Conservation (phyloP, 2,329 filamentous ascomycete genomes). For the Annulohypoxylon truncatum region DNA sequence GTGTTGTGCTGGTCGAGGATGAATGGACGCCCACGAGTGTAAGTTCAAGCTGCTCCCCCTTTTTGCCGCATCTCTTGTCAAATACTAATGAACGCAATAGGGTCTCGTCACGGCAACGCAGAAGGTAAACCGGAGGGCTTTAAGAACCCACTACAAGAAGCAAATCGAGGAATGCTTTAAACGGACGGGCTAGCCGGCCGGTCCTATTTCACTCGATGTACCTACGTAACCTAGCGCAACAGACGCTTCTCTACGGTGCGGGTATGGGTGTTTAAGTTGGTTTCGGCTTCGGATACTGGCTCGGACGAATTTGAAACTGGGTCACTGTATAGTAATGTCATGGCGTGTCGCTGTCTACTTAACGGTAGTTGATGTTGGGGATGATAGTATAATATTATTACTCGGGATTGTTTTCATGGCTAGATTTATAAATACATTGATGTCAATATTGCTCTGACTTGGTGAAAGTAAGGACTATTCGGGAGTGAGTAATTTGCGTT, state of each 20-base stretch:
- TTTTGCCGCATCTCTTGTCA: not conserved
- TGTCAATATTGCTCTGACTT: not conserved
- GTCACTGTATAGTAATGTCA: slow-evolving; percentile 12
- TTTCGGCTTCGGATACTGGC: not conserved
- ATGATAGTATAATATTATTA: not conserved
- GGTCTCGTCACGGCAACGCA: slow-evolving; percentile 71
- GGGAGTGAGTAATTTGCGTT: too few species aligned
- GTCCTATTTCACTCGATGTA: not conserved
- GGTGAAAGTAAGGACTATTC: not conserved
- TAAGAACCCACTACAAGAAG: slow-evolving; percentile 63
- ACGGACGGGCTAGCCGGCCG: slow-evolving; percentile 25
- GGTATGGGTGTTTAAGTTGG: slow-evolving; percentile 4
- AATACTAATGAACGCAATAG: slow-evolving; percentile 50
- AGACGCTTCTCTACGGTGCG: not conserved
- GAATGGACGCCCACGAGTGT: slow-evolving; percentile 90
- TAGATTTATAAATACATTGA: not conserved
- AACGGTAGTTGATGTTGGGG: not conserved
- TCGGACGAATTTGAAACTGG: slow-evolving; percentile 1
- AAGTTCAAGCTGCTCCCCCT: slow-evolving; percentile 56
- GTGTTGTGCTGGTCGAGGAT: slow-evolving; percentile 82
- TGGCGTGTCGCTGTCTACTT: slow-evolving; percentile 1
- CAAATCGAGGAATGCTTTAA: slow-evolving; percentile 61
- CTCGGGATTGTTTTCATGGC: not conserved
- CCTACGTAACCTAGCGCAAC: not conserved
- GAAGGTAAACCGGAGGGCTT: slow-evolving; percentile 67